Evolutionary conservation across 2,329 filamentous ascomycete species (phyloP).

Genomic region (Fusarium musae): DNA sequence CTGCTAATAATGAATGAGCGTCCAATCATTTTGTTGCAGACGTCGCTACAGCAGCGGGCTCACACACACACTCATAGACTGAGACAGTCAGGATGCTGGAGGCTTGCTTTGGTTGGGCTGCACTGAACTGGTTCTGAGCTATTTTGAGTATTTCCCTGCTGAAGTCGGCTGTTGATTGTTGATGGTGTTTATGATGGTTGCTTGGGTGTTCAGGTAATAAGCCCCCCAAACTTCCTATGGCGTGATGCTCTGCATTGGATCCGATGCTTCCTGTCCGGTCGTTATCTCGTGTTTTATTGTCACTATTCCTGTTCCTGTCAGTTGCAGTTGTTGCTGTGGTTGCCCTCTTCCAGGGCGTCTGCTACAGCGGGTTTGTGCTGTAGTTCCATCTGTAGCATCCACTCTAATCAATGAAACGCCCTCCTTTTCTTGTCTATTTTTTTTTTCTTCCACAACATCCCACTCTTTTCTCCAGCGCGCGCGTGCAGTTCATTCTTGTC

Average conservation of each 20-base stretch:
- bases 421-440: conserved; percentile 29
- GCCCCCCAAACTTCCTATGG: conserved; percentile 1
- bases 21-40: conserved; percentile 21
- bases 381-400: conserved; percentile 30
- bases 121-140: conserved; percentile 12
- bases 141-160: conserved; percentile 22
- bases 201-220: conserved; percentile 20
- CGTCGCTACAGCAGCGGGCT: conserved; percentile 34
- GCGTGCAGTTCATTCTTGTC: conserved; percentile 1
- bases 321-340: conserved; percentile 12
- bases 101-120: conserved; percentile 6
- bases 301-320: conserved; percentile 16
- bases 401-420: conserved; percentile 29
- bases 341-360: conserved; percentile 18
- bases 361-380: conserved; percentile 26
- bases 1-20: conserved; percentile 10
- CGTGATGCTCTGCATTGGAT: neutral
- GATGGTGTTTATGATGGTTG: conserved; percentile 14
- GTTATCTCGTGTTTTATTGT: conserved; percentile 12
- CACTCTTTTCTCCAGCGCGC: conserved; percentile 25
- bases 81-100: conserved; percentile 23
- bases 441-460: conserved; percentile 31
- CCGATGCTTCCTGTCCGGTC: neutral
- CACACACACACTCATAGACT: conserved; percentile 21
- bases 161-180: conserved; percentile 28